These are phyloP conservation scores for Capsella bursapastoris DNA, from an alignment of 345 rosid genomes.

Conservation along the genomic window DNA sequence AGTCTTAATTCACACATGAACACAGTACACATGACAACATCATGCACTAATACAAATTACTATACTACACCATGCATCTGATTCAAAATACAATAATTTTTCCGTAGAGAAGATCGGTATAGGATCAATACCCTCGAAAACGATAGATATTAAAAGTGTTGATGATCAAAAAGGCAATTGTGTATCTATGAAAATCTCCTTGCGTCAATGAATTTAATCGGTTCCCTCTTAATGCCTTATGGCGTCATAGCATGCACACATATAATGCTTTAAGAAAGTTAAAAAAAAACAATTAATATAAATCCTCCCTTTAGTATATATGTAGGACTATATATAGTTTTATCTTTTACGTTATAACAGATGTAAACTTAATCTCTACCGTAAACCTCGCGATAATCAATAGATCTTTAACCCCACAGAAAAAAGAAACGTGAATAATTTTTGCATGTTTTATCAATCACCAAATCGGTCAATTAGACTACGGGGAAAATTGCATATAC, in stretches of 20 bases:
- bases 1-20: not conserved
- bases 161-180: not conserved
- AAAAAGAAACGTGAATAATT: not conserved
- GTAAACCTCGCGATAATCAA: not conserved
- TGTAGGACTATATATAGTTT: not conserved
- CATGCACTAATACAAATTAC: not conserved
- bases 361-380: not conserved
- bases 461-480: constrained; percentile 6
- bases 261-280: constrained; percentile 20
- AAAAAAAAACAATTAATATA: not conserved
- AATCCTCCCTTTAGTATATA: not conserved
- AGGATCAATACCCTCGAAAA: constrained; percentile 3
- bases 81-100: not conserved
- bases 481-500: not conserved
- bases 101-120: not conserved
- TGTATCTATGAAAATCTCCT: constrained; percentile 23
- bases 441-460: not conserved
- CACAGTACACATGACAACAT: not conserved
- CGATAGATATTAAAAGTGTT: constrained; percentile 25
- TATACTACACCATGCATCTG: not conserved
- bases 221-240: constrained; percentile 34
- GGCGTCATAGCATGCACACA: constrained; percentile 36
- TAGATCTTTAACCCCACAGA: not conserved
- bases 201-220: constrained; percentile 30
- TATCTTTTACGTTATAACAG: not conserved